Conservation (phyloP, 352 stramenopile species). For the Globisporangium viniferum region DNA sequence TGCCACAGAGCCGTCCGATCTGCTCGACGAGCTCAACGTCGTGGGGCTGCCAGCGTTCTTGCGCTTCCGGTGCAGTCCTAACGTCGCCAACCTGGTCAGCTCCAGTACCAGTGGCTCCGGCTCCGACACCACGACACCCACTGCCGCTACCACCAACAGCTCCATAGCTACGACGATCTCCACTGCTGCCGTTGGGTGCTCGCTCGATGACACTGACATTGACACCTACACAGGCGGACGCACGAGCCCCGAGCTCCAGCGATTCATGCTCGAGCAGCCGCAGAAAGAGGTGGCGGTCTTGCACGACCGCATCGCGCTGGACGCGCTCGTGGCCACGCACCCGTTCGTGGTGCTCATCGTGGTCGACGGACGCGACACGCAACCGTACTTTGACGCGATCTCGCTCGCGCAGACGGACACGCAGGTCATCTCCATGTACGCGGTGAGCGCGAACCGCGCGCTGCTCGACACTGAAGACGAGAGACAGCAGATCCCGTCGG, state of each 20-base stretch:
- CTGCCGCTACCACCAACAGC: not conserved
- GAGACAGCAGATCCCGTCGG: constrained; percentile 13
- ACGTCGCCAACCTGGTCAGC: not conserved
- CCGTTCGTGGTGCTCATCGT: constrained; percentile 36
- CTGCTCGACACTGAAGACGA: constrained; percentile 22
- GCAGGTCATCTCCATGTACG: constrained; percentile 20
- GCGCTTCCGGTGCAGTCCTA: constrained; percentile 26
- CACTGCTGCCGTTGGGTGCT: constrained; percentile 9
- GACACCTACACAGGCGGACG: constrained; percentile 30
- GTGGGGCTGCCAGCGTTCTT: constrained; percentile 30
- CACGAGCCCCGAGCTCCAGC: constrained; percentile 38
- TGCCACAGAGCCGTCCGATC: constrained; percentile 14
- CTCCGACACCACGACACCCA: no score
- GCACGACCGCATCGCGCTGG: constrained; percentile 10
- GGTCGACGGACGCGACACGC: constrained; percentile 27
- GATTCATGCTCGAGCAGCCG: constrained; percentile 30
- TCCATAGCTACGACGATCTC: not conserved
- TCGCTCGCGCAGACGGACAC: constrained; percentile 30
- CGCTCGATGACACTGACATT: constrained; percentile 12
- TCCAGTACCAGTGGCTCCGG: not conserved
- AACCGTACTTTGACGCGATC: constrained; percentile 31
- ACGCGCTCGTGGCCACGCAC: constrained; percentile 15
- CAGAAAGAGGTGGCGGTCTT: constrained; percentile 21
- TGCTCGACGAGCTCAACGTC: constrained; percentile 18
- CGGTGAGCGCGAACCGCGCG: constrained; percentile 19